These are phyloP conservation scores for Boletus rufocinnamomeus DNA, from an alignment of 768 basidiomycete species.

Conservation along the genomic window DNA sequence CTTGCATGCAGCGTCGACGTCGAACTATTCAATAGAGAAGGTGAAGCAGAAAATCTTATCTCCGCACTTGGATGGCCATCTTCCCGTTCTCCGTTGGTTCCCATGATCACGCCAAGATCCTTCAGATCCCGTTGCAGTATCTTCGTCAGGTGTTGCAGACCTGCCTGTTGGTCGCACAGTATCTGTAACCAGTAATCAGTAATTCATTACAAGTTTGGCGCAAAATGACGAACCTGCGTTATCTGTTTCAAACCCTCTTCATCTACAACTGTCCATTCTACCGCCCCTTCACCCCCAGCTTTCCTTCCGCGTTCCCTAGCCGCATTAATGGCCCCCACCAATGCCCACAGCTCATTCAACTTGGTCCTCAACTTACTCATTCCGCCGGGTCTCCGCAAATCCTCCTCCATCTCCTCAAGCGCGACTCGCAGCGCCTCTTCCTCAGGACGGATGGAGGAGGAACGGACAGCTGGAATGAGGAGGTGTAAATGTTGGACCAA, in stretches of 20 bases:
- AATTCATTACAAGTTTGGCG: not conserved
- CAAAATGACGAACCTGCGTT: constrained; percentile 53
- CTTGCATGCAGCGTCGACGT: constrained; percentile 32
- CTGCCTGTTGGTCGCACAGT: constrained; percentile 74
- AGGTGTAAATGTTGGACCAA: constrained; percentile 78
- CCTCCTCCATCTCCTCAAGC: constrained; percentile 75
- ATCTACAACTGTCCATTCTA: constrained; percentile 84
- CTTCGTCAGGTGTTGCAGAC: constrained; percentile 77
- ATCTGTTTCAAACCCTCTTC: constrained; percentile 81
- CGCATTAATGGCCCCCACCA: constrained; percentile 70
- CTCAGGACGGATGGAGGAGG: constrained; percentile 73
- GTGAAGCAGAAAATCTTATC: constrained; percentile 19
- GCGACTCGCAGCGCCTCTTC: constrained; percentile 73
- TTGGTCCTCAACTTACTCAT: constrained; percentile 67
- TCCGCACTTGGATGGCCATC: constrained; percentile 27
- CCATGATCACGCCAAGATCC: constrained; percentile 67
- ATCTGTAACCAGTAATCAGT: constrained; percentile 48
- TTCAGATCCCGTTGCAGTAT: constrained; percentile 63
- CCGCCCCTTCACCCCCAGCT: constrained; percentile 39
- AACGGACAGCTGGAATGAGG: constrained; percentile 74
- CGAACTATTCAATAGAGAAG: constrained; percentile 25
- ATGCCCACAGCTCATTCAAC: constrained; percentile 83
- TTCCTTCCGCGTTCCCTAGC: constrained; percentile 54
- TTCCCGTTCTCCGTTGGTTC: constrained; percentile 42
- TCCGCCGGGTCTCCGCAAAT: constrained; percentile 54